Evolutionary conservation across 352 stramenopile species (phyloP), one percentile per base, ranked within the genome.

Genomic region (Pythium dissotocum): DNA sequence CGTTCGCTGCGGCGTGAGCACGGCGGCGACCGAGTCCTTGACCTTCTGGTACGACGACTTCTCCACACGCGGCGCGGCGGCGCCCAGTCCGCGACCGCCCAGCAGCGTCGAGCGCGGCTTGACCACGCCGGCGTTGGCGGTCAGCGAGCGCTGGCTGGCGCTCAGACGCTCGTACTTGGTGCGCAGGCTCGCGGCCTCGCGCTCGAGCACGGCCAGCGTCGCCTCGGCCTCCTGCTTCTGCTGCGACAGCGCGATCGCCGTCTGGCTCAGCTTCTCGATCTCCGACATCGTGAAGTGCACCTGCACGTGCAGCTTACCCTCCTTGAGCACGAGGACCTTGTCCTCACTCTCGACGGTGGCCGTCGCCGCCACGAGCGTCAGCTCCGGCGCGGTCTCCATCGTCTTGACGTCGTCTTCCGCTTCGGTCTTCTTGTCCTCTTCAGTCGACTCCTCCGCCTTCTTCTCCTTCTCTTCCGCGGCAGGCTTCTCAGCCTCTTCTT

Each of bases 151-250:
- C 76, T 93, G 82, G 65, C 78, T 93, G 33, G 85, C 81, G 69
- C 86, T 91, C 63, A 95, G 66, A 14, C 87, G 87, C 61, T 95
- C 85, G 62, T 93, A 93, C 76, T 91, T 90, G 61, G 78, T 90
- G 51, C 87, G 87, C 57, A 92, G 77, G 49, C 80, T 90, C 52
- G 77, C 76, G 61, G 84, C 83, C 69, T 95, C 87, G 26, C 83
- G 85, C 66, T 95, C 87, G 55, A 93, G 69, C 58, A 84, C 61
- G 42, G 77, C 70, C 18, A 94, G 72, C 46, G 75, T 69, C 10
- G 84, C 78, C 63, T 93, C 87, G 24, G 82, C 80, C 57, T 94
- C 87, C 67, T 91, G 80, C 72, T 95, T 95, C 70, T 89, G 78
- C 74, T 89, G 90, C 48, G 85, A 89, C 38, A 95, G 74, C 30